phyloP scores from a whole-genome alignment of 495 filamentous ascomycete species.

The Hypoxylon perforatum region DNA sequence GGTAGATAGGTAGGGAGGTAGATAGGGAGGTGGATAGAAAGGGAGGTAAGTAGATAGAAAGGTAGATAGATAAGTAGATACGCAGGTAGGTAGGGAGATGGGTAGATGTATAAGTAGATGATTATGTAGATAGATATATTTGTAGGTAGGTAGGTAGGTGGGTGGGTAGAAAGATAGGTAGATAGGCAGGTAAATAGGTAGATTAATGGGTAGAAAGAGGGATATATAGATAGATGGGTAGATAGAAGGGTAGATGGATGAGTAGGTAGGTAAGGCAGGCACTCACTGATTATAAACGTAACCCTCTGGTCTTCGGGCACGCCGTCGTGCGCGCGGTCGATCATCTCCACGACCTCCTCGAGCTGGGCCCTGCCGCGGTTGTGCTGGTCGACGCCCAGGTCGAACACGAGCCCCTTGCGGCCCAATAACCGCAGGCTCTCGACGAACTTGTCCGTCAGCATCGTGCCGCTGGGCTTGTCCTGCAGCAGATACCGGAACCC shows the following conservation, averaged over 20 bases:
- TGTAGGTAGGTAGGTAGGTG: too few relatives aligned
- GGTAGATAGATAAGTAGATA: too few relatives aligned
- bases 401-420: constrained; percentile 72
- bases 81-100: not conserved
- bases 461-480: constrained; percentile 73
- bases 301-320: constrained; percentile 68
- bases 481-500: constrained; percentile 87
- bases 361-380: constrained; percentile 76
- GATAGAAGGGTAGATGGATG: too few relatives aligned
- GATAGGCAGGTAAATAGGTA: too few relatives aligned
- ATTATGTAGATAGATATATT: too few relatives aligned
- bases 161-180: too few relatives aligned
- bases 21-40: too few relatives aligned
- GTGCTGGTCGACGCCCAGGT: constrained; percentile 82
- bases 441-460: constrained; percentile 69
- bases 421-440: constrained; percentile 77
- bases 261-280: too few relatives aligned
- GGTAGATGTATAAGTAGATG: too few relatives aligned
- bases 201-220: too few relatives aligned
- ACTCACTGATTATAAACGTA: constrained; percentile 76
- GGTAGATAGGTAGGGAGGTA: not conserved
- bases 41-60: not conserved
- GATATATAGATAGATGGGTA: not conserved
- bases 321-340: constrained; percentile 69
- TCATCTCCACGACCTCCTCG: constrained; percentile 76